A percentile compares a stretch with the other conserved stretches of the same genome.
phyloP scores from a whole-genome alignment of 2,329 filamentous ascomycete species.

The Colletotrichum theobromicola region DNA sequence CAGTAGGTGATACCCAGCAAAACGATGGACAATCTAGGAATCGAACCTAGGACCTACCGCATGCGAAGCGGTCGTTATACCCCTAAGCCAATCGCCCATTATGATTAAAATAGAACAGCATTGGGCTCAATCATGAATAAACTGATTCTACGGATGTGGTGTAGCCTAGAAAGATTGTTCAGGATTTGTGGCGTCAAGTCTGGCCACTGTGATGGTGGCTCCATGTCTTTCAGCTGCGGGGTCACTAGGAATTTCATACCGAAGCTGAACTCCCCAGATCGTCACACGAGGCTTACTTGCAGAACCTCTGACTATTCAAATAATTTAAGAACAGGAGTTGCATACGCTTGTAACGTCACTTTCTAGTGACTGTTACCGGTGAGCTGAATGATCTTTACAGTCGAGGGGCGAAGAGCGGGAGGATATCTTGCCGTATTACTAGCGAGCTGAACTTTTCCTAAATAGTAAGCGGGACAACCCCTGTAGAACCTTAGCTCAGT shows the following conservation, averaged over 20 bases:
- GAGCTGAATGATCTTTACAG: not conserved
- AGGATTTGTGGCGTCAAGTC: not conserved
- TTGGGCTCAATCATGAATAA: rapidly evolving
- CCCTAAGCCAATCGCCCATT: not conserved
- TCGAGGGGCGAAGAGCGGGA: not conserved
- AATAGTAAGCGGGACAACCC: not conserved
- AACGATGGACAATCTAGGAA: not conserved
- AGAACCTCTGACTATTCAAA: not conserved
- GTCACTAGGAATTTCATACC: not conserved
- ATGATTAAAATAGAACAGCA: rapidly evolving
- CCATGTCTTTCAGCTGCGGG: not conserved
- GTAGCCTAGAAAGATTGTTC: not conserved
- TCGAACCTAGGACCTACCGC: not conserved
- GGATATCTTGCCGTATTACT: not conserved
- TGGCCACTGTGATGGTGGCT: not conserved
- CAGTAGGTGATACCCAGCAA: not conserved
- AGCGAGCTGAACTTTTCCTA: not conserved
- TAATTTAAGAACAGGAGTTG: rapidly evolving
- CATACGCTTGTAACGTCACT: not conserved
- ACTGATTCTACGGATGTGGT: not conserved
- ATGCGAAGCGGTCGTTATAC: not conserved
- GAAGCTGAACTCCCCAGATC: not conserved
- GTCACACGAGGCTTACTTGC: not conserved
- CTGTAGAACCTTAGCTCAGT: too few species aligned
- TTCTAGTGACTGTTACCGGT: not conserved